These are phyloP conservation scores for Termitomyces sp. DNA, from an alignment of 1,284 basidiomycete genomes.

Conservation along the genomic window DNA sequence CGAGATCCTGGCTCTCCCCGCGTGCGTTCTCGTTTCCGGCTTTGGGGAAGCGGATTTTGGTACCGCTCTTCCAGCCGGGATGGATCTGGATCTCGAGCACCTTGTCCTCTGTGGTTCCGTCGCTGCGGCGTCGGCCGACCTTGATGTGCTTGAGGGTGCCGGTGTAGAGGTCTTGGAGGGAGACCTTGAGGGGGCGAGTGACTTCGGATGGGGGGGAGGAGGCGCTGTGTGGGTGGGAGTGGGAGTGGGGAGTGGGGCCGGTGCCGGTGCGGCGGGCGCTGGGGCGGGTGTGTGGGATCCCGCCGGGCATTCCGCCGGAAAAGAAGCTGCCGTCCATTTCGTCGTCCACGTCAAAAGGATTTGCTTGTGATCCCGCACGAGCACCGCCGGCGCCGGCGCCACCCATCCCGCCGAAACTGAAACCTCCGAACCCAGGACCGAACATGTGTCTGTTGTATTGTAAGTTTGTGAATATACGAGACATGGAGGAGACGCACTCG, in stretches of 20 bases:
- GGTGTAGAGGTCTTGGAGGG: slow-evolving; percentile 87
- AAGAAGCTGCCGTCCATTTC: slow-evolving; percentile 19
- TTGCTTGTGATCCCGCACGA: slow-evolving; percentile 15
- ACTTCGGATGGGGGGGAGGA: slow-evolving; percentile 55
- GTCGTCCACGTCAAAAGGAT: slow-evolving; percentile 35
- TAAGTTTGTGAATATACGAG: neutral
- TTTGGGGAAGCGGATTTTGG: slow-evolving; percentile 85
- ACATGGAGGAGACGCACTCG: slow-evolving; percentile 51
- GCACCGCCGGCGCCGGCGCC: slow-evolving; percentile 35
- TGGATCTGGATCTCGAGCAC: slow-evolving; percentile 86
- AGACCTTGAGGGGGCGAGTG: slow-evolving; percentile 79
- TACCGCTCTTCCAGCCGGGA: slow-evolving; percentile 86
- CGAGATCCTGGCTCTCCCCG: slow-evolving; percentile 79
- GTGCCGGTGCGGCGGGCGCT: slow-evolving; percentile 16
- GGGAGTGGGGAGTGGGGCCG: slow-evolving; percentile 5
- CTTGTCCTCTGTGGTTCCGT: slow-evolving; percentile 83
- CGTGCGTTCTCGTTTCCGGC: slow-evolving; percentile 81
- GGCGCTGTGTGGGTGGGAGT: slow-evolving; percentile 18
- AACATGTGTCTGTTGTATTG: slow-evolving; percentile 59
- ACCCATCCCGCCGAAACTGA: slow-evolving; percentile 31
- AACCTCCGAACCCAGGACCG: slow-evolving; percentile 32
- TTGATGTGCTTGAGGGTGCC: slow-evolving; percentile 90
- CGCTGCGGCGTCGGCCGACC: slow-evolving; percentile 70
- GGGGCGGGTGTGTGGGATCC: slow-evolving; percentile 28
- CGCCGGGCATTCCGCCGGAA: slow-evolving; percentile 48